Evolutionary conservation across 2,329 filamentous ascomycete species (phyloP).

Genomic region (Cadophora gregata): DNA sequence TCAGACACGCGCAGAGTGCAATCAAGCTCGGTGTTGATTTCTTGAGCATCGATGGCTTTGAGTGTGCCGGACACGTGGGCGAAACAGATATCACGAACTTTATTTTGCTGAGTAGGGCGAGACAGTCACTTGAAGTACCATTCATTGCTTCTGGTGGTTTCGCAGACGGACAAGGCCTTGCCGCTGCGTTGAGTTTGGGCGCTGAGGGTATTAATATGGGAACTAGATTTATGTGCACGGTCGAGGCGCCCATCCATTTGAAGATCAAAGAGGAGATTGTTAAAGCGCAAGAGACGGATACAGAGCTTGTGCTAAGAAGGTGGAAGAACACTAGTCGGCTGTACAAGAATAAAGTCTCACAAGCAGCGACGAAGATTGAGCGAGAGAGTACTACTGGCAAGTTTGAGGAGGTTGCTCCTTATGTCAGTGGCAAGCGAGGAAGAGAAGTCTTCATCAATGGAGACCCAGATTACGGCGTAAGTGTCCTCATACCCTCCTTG

Average conservation of each 20-base stretch:
- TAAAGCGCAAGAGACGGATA: slow-evolving; percentile 86
- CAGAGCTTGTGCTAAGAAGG: slow-evolving; percentile 81
- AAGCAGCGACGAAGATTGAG: slow-evolving; percentile 83
- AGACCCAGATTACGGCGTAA: slow-evolving; percentile 86
- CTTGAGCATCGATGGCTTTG: slow-evolving; percentile 94
- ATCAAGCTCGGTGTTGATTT: slow-evolving; percentile 97
- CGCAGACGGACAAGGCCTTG: slow-evolving; percentile 90
- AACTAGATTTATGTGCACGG: slow-evolving; percentile 95
- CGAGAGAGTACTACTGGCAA: slow-evolving; percentile 81
- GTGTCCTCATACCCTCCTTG: slow-evolving; percentile 46
- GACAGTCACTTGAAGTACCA: slow-evolving; percentile 82
- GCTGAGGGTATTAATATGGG: slow-evolving; percentile 99
- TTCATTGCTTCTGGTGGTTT: slow-evolving; percentile 98
- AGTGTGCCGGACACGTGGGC: slow-evolving; percentile 90
- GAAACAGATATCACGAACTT: slow-evolving; percentile 90
- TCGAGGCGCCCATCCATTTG: slow-evolving; percentile 88
- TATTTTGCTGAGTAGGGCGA: slow-evolving; percentile 82
- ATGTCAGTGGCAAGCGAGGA: slow-evolving; percentile 89
- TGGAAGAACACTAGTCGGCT: slow-evolving; percentile 93
- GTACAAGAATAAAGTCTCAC: slow-evolving; percentile 88
- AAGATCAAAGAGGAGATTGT: slow-evolving; percentile 97
- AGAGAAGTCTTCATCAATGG: slow-evolving; percentile 91
- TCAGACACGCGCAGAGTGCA: slow-evolving; percentile 89
- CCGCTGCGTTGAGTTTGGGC: slow-evolving; percentile 86
- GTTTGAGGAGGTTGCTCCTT: slow-evolving; percentile 86